Evolutionary conservation across 371 early-diverging fungal species (phyloP), one percentile per base, ranked within the genome.

Genomic region (Entomophthora muscae): DNA sequence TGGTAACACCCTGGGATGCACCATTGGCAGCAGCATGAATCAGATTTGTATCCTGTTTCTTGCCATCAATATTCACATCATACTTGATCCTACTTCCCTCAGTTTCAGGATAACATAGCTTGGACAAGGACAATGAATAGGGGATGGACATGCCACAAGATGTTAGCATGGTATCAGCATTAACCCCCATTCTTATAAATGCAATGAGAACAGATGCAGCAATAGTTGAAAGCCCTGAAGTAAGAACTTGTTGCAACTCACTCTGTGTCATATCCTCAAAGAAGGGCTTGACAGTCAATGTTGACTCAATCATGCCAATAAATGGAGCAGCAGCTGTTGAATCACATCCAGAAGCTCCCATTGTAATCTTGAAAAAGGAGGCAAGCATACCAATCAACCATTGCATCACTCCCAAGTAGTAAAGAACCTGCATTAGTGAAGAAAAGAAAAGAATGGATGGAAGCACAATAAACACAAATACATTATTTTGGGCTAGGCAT

Each of bases 61-160:
- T 74, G 63, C 69, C 70, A 28, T 77, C 76, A 7, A 78, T 73
- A 23, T 71, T 72, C 32, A 86, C 79, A 32, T 74, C 71, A 7
- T 84, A 82, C 62, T 75, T 81, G 32, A 91, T 85, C 66, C 84
- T 59, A 7, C 90, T 81, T 53, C 83, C 83, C 54, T 87, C 90
- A 17, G 75, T 80, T 71, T 93, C 93, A 0, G 93, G 93, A 68
- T 80, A 84, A 42, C 89, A 81, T 57, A 91, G 71, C 76, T 91
- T 91, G 75, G 89, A 86, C 53, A 93, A 77, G 26, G 88, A 83
- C 32, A 93, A 70, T 1, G 89, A 84, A 69, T 89, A 85, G 0
- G 94, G 94, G 53, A 91, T 84, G n/a, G 94, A 93, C 92, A 91
- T 91, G 78, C 91, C 77, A 70, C 90, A 91, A 2, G 89, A 81